These are phyloP conservation scores for Fusarium sp. DNA, from an alignment of 2,329 filamentous ascomycete species.

Conservation along the genomic window DNA sequence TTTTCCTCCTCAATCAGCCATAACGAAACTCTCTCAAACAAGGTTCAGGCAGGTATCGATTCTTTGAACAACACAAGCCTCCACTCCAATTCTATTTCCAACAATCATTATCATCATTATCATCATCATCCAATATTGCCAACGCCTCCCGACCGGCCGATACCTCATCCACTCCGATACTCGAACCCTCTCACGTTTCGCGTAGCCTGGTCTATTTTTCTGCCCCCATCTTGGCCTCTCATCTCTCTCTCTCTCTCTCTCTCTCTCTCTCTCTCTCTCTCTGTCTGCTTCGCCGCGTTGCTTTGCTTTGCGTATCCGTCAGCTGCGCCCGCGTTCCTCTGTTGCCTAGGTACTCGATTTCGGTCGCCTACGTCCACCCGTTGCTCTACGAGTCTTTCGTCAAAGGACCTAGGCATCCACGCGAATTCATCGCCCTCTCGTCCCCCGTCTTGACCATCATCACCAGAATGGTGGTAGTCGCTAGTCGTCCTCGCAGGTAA, in stretches of 20 bases:
- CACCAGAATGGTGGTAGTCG: slow-evolving; percentile 68
- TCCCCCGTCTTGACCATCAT: slow-evolving; percentile 37
- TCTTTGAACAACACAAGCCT: slow-evolving; percentile 18
- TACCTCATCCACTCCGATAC: slow-evolving; percentile 17
- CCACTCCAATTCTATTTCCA: slow-evolving; percentile 32
- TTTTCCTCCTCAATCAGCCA: slow-evolving; percentile 23
- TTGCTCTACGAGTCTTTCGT: slow-evolving; percentile 12
- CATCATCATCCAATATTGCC: slow-evolving; percentile 22
- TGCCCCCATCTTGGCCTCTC: not conserved
- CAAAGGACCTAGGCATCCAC: slow-evolving; percentile 32
- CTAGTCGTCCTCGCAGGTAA: slow-evolving; percentile 61
- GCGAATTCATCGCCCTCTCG: slow-evolving; percentile 43
- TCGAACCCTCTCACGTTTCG: slow-evolving; percentile 15
- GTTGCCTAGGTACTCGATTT: slow-evolving; percentile 10
- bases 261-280: not conserved
- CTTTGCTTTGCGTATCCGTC: slow-evolving; percentile 10
- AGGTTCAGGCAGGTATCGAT: slow-evolving; percentile 34
- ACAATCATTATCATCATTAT: slow-evolving; percentile 16
- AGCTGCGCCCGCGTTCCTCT: slow-evolving; percentile 24
- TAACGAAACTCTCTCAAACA: slow-evolving; percentile 33
- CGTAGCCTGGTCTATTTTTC: slow-evolving; percentile 18
- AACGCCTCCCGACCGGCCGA: slow-evolving; percentile 23
- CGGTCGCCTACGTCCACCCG: slow-evolving; percentile 24
- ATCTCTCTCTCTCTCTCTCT: not conserved
- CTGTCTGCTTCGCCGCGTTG: slow-evolving; percentile 3